A percentile compares a stretch with the other conserved stretches of the same genome.
Conservation (phyloP, 345 rosid genomes). For the Boechera stricta region DNA sequence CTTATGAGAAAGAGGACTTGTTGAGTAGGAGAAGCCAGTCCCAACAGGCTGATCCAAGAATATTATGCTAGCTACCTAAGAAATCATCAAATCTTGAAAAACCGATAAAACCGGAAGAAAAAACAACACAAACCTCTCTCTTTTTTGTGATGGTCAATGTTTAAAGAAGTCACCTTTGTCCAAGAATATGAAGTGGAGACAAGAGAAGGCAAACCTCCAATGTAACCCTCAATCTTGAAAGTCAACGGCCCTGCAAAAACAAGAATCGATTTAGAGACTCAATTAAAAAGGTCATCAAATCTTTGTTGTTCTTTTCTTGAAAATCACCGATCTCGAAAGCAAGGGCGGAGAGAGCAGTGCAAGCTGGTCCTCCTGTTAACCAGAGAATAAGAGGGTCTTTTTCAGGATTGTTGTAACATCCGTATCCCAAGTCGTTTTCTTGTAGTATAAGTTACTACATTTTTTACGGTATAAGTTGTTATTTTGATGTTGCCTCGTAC, state of each 20-base stretch:
- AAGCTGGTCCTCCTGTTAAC: conserved; percentile 76
- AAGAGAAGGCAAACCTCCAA: conserved; percentile 67
- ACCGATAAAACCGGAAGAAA: neutral
- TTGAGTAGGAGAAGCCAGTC: conserved; percentile 72
- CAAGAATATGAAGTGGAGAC: conserved; percentile 64
- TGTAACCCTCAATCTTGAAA: conserved; percentile 55
- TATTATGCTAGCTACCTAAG: conserved; percentile 30
- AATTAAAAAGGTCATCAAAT: neutral
- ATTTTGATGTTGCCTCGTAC: too few species aligned
- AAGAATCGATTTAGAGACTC: neutral
- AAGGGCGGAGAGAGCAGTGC: conserved; percentile 52
- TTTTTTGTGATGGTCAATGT: neutral
- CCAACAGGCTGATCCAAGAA: conserved; percentile 58
- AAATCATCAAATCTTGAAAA: conserved; percentile 19
- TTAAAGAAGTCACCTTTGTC: conserved; percentile 57
- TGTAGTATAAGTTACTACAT: too few species aligned
- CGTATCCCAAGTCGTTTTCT: too few species aligned
- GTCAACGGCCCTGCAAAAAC: conserved; percentile 61
- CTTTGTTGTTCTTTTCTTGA: too few species aligned
- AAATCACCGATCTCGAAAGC: conserved; percentile 31
- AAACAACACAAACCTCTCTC: neutral
- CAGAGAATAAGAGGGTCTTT: conserved; percentile 64
- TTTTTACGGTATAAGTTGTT: too few species aligned
- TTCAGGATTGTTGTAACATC: conserved; percentile 51
- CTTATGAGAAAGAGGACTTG: conserved; percentile 34